phyloP scores from a whole-genome alignment of 805 yeast genomes.

The Kuraishia borneana region DNA sequence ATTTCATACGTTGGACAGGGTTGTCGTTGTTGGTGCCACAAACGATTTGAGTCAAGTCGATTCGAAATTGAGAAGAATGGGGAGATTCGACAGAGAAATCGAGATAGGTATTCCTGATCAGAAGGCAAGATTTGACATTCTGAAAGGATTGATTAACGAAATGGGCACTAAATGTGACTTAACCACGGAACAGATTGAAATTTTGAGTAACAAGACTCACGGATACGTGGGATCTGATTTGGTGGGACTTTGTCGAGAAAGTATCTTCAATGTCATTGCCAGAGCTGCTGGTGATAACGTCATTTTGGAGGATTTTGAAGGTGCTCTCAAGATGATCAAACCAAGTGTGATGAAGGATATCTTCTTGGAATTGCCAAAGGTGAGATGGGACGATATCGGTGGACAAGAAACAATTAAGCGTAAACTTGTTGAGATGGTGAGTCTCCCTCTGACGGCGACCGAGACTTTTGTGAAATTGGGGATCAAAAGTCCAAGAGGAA shows the following conservation, averaged over 20 bases:
- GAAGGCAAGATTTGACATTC: conserved; percentile 64
- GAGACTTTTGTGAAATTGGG: conserved; percentile 72
- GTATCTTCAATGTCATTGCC: conserved; percentile 75
- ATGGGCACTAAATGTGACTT: conserved; percentile 41
- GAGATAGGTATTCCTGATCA: conserved; percentile 91
- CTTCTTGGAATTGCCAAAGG: conserved; percentile 88
- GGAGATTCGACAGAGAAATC: conserved; percentile 87
- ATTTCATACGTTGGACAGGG: conserved; percentile 50
- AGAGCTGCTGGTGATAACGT: conserved; percentile 38
- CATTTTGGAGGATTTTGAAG: conserved; percentile 45
- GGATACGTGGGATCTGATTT: conserved; percentile 98
- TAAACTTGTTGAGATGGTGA: conserved; percentile 82
- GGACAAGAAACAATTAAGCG: conserved; percentile 82
- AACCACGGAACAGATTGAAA: conserved; percentile 40
- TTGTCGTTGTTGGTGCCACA: conserved; percentile 81
- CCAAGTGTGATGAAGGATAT: conserved; percentile 98
- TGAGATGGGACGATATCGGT: conserved; percentile 89
- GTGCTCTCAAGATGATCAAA: conserved; percentile 66
- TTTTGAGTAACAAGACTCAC: conserved; percentile 70
- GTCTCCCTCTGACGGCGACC: conserved; percentile 76
- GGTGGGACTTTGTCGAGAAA: conserved; percentile 77
- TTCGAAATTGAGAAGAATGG: conserved; percentile 84
- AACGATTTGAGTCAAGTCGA: conserved; percentile 88
- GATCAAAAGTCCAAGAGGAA: conserved; percentile 86
- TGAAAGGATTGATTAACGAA: conserved; percentile 45